These are phyloP conservation scores for Lachnellula suecica DNA, from an alignment of 2,329 filamentous ascomycete genomes.

Conservation along the genomic window DNA sequence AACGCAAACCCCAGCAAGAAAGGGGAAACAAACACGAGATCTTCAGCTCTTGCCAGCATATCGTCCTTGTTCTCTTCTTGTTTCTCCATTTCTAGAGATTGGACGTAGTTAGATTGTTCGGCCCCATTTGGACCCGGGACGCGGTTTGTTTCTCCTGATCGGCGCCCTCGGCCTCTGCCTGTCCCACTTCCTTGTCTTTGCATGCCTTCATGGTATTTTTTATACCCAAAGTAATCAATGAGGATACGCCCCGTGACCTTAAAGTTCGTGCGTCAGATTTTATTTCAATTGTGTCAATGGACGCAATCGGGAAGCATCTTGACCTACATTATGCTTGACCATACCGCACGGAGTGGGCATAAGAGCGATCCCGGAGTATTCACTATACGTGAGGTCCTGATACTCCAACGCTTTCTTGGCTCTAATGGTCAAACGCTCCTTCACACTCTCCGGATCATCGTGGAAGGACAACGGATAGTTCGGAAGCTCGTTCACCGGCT, in stretches of 20 bases:
- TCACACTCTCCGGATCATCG: constrained; percentile 21
- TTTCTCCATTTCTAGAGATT: constrained; percentile 28
- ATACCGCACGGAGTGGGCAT: not conserved
- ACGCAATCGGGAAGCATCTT: constrained; percentile 10
- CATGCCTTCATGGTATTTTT: constrained; percentile 19
- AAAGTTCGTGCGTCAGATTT: not conserved
- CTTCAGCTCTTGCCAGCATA: constrained; percentile 38
- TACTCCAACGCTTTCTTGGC: constrained; percentile 42
- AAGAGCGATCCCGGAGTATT: constrained; percentile 42
- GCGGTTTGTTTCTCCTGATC: not conserved
- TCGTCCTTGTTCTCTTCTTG: constrained; percentile 39
- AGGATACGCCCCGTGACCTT: constrained; percentile 19
- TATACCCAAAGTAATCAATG: constrained; percentile 20
- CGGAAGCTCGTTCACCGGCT: constrained; percentile 39
- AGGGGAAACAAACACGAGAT: constrained; percentile 43
- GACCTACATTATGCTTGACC: constrained; percentile 32
- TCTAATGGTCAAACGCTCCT: constrained; percentile 29
- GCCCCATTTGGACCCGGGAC: not conserved
- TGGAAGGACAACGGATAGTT: constrained; percentile 37
- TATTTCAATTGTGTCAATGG: not conserved
- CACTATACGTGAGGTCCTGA: constrained; percentile 41
- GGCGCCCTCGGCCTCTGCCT: not conserved
- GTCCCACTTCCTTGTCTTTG: constrained; percentile 7
- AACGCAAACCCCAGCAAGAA: constrained; percentile 43
- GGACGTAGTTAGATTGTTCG: constrained; percentile 25